These are phyloP conservation scores for Handroanthus guayacan DNA, from an alignment of 257 asterid species.

Conservation along the genomic window DNA sequence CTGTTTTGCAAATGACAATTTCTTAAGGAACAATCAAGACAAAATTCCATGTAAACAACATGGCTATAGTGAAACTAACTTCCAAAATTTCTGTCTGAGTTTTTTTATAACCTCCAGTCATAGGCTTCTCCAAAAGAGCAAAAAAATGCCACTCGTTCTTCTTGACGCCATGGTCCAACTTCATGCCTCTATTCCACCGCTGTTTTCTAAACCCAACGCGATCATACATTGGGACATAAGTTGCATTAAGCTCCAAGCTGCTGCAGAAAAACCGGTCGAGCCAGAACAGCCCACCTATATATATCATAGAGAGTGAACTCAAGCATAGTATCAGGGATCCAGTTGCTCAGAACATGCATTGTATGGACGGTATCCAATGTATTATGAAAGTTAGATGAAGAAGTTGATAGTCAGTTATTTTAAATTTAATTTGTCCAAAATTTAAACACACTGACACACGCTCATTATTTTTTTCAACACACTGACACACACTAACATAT, in stretches of 20 bases:
- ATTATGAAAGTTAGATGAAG: conserved; percentile 46
- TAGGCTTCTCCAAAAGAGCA: conserved; percentile 66
- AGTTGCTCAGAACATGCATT: conserved; percentile 67
- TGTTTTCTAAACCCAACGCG: conserved; percentile 57
- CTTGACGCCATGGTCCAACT: conserved; percentile 53
- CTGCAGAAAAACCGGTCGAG: conserved; percentile 66
- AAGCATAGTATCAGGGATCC: conserved; percentile 60
- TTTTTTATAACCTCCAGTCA: conserved; percentile 20
- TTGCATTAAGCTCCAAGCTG: conserved; percentile 56
- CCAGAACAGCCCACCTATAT: conserved; percentile 69
- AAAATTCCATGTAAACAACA: too few species aligned
- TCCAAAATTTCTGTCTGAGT: too few species aligned
- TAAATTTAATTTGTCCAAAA: too few species aligned
- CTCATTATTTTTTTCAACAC: too few species aligned
- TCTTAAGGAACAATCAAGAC: too few species aligned
- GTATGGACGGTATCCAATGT: conserved; percentile 65
- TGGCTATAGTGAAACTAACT: too few species aligned
- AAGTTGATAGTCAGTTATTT: too few species aligned
- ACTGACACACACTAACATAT: too few species aligned
- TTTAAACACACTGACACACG: too few species aligned
- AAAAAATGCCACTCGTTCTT: conserved; percentile 67
- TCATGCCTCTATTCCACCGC: conserved; percentile 66
- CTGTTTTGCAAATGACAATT: too few species aligned
- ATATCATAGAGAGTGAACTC: conserved; percentile 58
- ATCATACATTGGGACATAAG: conserved; percentile 56